Percentiles rank a stretch among this genome's conserved stretches.
Evolutionary conservation across 1,139 yeast species (phyloP).

Genomic region (Suzukiozyma palmioleophila): DNA sequence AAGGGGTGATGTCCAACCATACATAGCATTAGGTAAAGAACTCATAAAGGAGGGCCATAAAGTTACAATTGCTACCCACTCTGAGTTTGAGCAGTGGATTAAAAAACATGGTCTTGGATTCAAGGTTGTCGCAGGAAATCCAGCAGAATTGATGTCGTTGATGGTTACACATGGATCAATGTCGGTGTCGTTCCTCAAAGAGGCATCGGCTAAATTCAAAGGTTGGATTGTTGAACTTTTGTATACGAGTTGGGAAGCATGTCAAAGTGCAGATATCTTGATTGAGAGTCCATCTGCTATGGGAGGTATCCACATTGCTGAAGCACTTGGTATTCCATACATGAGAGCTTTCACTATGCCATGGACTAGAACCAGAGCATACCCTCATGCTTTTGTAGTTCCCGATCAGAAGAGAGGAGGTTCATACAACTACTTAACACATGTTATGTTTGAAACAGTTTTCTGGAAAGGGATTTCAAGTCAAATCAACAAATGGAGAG

Average conservation of each 20-base stretch:
- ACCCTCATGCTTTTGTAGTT: slow-evolving; percentile 93
- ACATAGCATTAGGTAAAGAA: slow-evolving; percentile 83
- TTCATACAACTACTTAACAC: slow-evolving; percentile 85
- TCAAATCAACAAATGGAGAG: slow-evolving; percentile 87
- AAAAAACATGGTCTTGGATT: slow-evolving; percentile 62
- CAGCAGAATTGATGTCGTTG: slow-evolving; percentile 84
- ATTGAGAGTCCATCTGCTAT: slow-evolving; percentile 94
- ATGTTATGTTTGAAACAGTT: slow-evolving; percentile 85
- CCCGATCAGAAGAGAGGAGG: slow-evolving; percentile 94
- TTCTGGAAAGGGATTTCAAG: slow-evolving; percentile 93
- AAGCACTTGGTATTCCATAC: slow-evolving; percentile 82
- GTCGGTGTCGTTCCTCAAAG: slow-evolving; percentile 77
- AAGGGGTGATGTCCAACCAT: slow-evolving; percentile 95
- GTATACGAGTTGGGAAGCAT: slow-evolving; percentile 74
- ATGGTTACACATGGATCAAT: slow-evolving; percentile 91
- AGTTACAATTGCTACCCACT: slow-evolving; percentile 82
- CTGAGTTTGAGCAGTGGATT: slow-evolving; percentile 77
- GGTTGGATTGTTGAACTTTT: slow-evolving; percentile 78
- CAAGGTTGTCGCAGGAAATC: slow-evolving; percentile 83
- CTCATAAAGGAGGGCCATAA: slow-evolving; percentile 73
- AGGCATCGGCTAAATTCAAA: slow-evolving; percentile 73
- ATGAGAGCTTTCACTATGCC: slow-evolving; percentile 98
- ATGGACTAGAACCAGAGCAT: slow-evolving; percentile 93
- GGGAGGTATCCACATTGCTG: slow-evolving; percentile 95
- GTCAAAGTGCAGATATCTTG: slow-evolving; percentile 76